These are phyloP conservation scores for Populus tomentosa DNA, from an alignment of 441 rosid genomes.

Conservation along the genomic window DNA sequence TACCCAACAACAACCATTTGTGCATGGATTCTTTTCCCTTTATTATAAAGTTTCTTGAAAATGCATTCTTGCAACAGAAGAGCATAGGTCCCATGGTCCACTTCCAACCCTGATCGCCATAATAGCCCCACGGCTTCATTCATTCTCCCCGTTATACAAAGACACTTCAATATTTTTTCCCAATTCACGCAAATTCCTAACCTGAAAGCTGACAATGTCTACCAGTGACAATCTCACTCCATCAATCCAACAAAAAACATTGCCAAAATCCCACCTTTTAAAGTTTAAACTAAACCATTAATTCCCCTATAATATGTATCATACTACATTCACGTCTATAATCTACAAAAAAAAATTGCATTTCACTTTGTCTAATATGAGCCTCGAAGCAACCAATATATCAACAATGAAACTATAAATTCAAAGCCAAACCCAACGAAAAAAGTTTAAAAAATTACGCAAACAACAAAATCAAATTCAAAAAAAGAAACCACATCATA, in stretches of 20 bases:
- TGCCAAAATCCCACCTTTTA: slow-evolving; percentile 8
- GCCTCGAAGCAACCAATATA: neutral
- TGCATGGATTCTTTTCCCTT: slow-evolving; percentile 57
- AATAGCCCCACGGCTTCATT: slow-evolving; percentile 61
- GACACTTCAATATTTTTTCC: slow-evolving; percentile 45
- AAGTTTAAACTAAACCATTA: neutral
- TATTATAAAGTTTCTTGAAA: slow-evolving; percentile 33
- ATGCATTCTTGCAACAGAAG: slow-evolving; percentile 69
- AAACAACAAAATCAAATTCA: neutral
- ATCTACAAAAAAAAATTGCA: neutral
- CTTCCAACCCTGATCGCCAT: slow-evolving; percentile 35
- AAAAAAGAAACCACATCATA: neutral
- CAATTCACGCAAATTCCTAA: slow-evolving; percentile 33
- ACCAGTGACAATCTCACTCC: slow-evolving; percentile 30
- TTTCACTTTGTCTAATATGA: neutral
- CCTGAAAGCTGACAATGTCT: slow-evolving; percentile 72
- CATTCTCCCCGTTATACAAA: slow-evolving; percentile 60
- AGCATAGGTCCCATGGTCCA: slow-evolving; percentile 40
- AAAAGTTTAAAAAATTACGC: neutral
- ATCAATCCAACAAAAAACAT: slow-evolving; percentile 10
- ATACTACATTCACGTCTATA: neutral
- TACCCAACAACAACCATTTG: slow-evolving; percentile 59
- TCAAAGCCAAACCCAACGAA: neutral
- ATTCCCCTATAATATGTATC: neutral
- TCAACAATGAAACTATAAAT: neutral